A percentile compares a stretch with the other conserved stretches of the same genome.
phyloP scores from a whole-genome alignment of 1,284 basidiomycete species.

The Fomitiporia mediterranea region DNA sequence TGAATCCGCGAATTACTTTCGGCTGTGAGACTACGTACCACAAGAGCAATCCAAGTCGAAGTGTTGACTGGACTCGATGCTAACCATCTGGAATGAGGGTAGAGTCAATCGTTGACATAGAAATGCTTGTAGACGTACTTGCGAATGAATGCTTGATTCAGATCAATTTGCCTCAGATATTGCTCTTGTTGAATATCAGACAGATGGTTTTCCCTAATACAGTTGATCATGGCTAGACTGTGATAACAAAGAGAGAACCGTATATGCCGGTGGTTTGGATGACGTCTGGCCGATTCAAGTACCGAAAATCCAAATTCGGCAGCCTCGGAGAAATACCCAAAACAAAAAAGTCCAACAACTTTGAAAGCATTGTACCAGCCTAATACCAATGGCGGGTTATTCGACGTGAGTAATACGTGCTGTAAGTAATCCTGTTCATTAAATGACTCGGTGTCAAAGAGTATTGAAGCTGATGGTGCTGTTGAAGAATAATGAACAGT shows the following conservation, averaged over 20 bases:
- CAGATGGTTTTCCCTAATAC: conserved; percentile 43
- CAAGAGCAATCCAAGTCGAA: conserved; percentile 59
- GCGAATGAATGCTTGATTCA: conserved; percentile 55
- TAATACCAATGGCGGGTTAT: conserved; percentile 46
- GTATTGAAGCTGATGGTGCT: conserved; percentile 38
- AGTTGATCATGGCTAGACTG: conserved; percentile 54
- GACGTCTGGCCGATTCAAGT: conserved; percentile 49
- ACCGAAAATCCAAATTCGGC: conserved; percentile 57
- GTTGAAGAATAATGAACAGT: conserved; percentile 39
- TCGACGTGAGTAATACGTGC: conserved; percentile 38
- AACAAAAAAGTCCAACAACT: conserved; percentile 55
- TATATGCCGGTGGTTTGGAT: conserved; percentile 64
- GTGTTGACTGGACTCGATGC: conserved; percentile 64
- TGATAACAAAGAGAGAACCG: conserved; percentile 67
- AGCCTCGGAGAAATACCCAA: conserved; percentile 54
- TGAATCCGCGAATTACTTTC: background rate
- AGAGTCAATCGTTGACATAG: conserved; percentile 5
- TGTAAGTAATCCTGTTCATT: conserved; percentile 51
- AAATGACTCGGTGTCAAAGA: conserved; percentile 58
- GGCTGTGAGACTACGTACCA: conserved; percentile 40
- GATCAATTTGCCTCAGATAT: conserved; percentile 52
- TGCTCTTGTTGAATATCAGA: conserved; percentile 33
- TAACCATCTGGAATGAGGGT: conserved; percentile 45
- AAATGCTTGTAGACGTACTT: conserved; percentile 35
- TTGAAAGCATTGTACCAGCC: conserved; percentile 70